Conservation (phyloP, 768 basidiomycete genomes). For the Tylopilus subfusipes region DNA sequence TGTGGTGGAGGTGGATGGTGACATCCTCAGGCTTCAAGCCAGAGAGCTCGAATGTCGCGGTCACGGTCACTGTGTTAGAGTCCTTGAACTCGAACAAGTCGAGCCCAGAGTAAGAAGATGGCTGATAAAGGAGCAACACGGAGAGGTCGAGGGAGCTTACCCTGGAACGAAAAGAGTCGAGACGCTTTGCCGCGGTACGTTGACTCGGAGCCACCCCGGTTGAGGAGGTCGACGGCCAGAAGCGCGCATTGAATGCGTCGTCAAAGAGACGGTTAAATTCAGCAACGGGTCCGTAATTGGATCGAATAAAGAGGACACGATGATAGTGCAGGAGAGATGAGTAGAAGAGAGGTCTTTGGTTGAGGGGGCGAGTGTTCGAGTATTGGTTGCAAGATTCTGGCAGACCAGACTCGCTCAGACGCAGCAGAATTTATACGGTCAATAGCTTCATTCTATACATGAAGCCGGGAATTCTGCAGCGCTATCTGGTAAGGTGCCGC, state of each 20-base stretch:
- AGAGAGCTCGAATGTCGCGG: constrained; percentile 53
- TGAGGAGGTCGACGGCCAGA: background rate
- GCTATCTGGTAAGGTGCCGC: background rate
- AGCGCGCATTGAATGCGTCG: constrained; percentile 5
- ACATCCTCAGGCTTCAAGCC: constrained; percentile 45
- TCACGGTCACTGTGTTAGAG: no score
- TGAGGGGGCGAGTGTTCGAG: no score
- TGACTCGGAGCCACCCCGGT: background rate
- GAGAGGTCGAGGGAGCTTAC: background rate
- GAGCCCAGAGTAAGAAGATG: constrained; percentile 28
- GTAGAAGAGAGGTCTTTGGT: no score
- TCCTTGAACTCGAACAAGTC: constrained; percentile 44
- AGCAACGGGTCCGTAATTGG: constrained; percentile 1
- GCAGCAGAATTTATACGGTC: no score
- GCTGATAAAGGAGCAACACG: background rate
- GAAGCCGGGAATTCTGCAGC: background rate
- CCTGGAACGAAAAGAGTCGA: constrained; percentile 7
- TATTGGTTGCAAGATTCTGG: no score
- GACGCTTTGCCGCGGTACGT: background rate
- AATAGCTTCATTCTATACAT: background rate
- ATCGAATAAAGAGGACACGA: constrained; percentile 4
- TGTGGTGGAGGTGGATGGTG: constrained; percentile 40
- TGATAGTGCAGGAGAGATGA: background rate
- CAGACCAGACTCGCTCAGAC: no score
- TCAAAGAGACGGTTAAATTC: constrained; percentile 1